Evolutionary conservation across 2,329 filamentous ascomycete genomes (phyloP).

Genomic region (Penicillium sp.): DNA sequence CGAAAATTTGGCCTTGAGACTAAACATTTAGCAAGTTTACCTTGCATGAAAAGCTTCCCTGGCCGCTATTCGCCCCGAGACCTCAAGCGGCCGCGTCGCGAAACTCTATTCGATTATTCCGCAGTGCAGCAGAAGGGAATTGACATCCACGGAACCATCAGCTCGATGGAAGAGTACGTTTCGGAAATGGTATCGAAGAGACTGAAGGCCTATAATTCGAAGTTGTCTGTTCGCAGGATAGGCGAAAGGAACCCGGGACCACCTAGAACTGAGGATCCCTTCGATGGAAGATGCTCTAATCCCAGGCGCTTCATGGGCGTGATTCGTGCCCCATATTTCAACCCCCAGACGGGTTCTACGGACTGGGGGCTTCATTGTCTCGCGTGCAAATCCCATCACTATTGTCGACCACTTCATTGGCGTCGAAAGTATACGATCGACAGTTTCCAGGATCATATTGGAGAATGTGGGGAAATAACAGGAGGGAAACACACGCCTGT

Average conservation of each 20-base stretch:
- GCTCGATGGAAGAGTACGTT: slow-evolving; percentile 6
- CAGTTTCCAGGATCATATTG: slow-evolving; percentile 15
- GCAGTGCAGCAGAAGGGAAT: slow-evolving; percentile 12
- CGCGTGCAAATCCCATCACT: slow-evolving; percentile 16
- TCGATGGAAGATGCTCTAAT: slow-evolving; percentile 14
- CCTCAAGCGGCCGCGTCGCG: slow-evolving; percentile 6
- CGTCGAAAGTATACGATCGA: slow-evolving; percentile 13
- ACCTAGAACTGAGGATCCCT: slow-evolving; percentile 9
- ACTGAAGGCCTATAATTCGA: slow-evolving; percentile 4
- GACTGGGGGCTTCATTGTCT: slow-evolving; percentile 20
- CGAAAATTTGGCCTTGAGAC: slow-evolving; percentile 13
- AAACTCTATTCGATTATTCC: slow-evolving; percentile 11
- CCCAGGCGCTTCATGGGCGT: slow-evolving; percentile 18
- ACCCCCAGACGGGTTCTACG: neutral
- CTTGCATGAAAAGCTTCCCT: slow-evolving; percentile 14
- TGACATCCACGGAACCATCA: slow-evolving; percentile 6
- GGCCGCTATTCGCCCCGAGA: slow-evolving; percentile 14
- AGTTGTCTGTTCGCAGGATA: slow-evolving; percentile 1
- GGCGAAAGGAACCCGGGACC: slow-evolving; percentile 4
- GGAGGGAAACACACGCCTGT: slow-evolving; percentile 10
- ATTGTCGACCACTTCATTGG: slow-evolving; percentile 18
- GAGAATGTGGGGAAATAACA: slow-evolving; percentile 18
- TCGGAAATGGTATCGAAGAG: slow-evolving; percentile 5
- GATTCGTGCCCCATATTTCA: slow-evolving; percentile 14
- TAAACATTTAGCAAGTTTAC: slow-evolving; percentile 5